A percentile compares a stretch with the other conserved stretches of the same genome.
Conservation (phyloP, 2,329 filamentous ascomycete species). For the Exophiala viscosa region DNA sequence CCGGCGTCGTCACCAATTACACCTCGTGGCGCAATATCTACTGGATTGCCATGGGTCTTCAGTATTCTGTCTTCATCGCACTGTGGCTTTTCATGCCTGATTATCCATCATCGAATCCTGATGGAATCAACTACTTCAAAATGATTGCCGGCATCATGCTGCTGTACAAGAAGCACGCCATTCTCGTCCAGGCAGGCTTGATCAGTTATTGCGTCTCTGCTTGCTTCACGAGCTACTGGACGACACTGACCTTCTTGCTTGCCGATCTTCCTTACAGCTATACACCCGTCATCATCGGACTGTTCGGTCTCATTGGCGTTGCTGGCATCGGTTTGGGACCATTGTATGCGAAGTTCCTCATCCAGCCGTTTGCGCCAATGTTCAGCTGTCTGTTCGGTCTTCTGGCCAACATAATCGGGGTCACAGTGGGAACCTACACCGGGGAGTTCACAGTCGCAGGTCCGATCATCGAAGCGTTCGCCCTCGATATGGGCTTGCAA, state of each 20-base stretch:
- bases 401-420: conserved; percentile 56
- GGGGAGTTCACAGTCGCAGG: conserved; percentile 65
- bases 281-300: conserved; percentile 63
- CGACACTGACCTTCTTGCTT: conserved; percentile 74
- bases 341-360: conserved; percentile 65
- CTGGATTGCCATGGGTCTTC: conserved; percentile 70
- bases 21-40: conserved; percentile 74
- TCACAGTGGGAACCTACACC: conserved; percentile 65
- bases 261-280: conserved; percentile 67
- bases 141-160: conserved; percentile 63
- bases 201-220: conserved; percentile 61
- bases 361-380: conserved; percentile 62
- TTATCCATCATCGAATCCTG: conserved; percentile 70
- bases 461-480: conserved; percentile 67
- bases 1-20: conserved; percentile 70
- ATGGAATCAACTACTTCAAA: conserved; percentile 41
- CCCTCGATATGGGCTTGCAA: conserved; percentile 69
- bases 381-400: conserved; percentile 64
- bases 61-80: conserved; percentile 62
- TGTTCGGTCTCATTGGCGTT: conserved; percentile 76
- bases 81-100: conserved; percentile 75
- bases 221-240: conserved; percentile 67
- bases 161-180: conserved; percentile 62
- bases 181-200: conserved; percentile 66
- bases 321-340: conserved; percentile 65